These are phyloP conservation scores for Stachybotrys chartarum DNA, from an alignment of 2,329 filamentous ascomycete species.

Conservation along the genomic window DNA sequence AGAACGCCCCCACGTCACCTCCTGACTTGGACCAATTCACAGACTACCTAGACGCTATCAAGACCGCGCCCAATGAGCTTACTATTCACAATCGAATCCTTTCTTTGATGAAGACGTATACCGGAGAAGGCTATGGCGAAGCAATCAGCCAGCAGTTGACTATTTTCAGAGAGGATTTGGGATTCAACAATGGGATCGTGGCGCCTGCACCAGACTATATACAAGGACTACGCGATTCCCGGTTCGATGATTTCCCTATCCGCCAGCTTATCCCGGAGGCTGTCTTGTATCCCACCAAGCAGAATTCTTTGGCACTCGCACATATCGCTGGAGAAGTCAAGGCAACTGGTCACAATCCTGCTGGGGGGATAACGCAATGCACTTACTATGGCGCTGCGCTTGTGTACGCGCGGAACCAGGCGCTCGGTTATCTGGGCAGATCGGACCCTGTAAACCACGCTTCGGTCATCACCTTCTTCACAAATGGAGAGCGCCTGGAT, in stretches of 20 bases:
- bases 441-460: conserved; percentile 11
- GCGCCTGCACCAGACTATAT: conserved; percentile 18
- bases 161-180: conserved; percentile 12
- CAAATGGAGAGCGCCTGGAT: conserved; percentile 15
- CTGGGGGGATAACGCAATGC: conserved; percentile 9
- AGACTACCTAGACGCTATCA: too few species aligned
- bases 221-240: conserved; percentile 10
- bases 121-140: conserved; percentile 1
- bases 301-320: conserved; percentile 14
- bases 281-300: conserved; percentile 10
- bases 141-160: conserved; percentile 7
- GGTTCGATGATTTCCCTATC: conserved; percentile 6
- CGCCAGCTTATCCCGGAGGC: conserved; percentile 7
- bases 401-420: conserved; percentile 16
- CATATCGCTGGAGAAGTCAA: conserved; percentile 20
- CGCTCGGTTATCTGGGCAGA: conserved; percentile 11
- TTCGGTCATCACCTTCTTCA: conserved; percentile 16
- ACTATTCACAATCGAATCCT: too few species aligned
- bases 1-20: too few species aligned
- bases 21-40: too few species aligned
- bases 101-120: too few species aligned
- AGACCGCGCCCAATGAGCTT: too few species aligned
- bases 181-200: conserved; percentile 18
- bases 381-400: conserved; percentile 18
- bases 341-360: conserved; percentile 5